These are phyloP conservation scores for Crithidia thermophila DNA, from an alignment of 208 protist species.

Conservation along the genomic window DNA sequence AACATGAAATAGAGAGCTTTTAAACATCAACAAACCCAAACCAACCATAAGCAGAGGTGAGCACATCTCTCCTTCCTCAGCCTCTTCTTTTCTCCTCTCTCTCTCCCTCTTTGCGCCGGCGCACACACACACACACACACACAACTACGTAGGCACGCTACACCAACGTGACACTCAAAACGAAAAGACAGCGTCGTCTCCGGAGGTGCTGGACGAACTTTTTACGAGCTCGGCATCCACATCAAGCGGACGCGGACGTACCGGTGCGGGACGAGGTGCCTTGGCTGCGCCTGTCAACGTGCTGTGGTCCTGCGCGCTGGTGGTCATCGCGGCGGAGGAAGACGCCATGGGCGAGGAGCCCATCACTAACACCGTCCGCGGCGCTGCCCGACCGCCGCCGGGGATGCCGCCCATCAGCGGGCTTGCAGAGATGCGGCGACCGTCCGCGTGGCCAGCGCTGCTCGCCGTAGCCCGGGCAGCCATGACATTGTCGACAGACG, in stretches of 20 bases:
- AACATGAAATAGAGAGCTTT: too few relatives aligned
- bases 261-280: not conserved
- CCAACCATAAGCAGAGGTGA: too few relatives aligned
- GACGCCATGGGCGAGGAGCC: not conserved
- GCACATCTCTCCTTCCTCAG: too few relatives aligned
- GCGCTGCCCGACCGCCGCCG: not conserved
- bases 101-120: too few relatives aligned
- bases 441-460: too few relatives aligned
- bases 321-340: not conserved
- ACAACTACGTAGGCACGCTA: too few relatives aligned
- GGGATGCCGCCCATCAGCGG: not conserved
- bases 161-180: too few relatives aligned
- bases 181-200: conserved; percentile 9
- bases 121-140: too few relatives aligned
- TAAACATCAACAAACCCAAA: too few relatives aligned
- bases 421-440: too few relatives aligned
- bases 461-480: too few relatives aligned
- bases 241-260: not conserved
- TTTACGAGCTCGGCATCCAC: not conserved
- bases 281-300: not conserved
- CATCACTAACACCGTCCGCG: not conserved
- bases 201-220: not conserved
- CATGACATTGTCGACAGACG: not conserved
- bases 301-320: not conserved
- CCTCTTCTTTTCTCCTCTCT: too few relatives aligned